Conservation (phyloP, 306 rosid species). For the Fagus sylvatica region DNA sequence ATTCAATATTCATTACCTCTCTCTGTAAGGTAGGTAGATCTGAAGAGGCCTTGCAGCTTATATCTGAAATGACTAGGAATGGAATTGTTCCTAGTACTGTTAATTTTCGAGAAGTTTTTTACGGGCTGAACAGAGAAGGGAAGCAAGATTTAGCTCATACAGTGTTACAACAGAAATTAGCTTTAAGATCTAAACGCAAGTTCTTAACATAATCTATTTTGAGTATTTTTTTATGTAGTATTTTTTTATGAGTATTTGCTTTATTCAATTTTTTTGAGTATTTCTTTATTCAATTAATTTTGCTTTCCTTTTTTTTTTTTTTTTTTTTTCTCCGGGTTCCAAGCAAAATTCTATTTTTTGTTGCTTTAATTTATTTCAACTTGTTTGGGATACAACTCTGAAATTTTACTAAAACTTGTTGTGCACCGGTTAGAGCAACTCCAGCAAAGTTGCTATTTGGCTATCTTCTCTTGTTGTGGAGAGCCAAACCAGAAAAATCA, state of each 20-base stretch:
- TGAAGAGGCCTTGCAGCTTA: slow-evolving; percentile 70
- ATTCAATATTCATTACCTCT: slow-evolving; percentile 70
- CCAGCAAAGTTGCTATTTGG: too few relatives aligned
- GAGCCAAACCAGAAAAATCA: too few relatives aligned
- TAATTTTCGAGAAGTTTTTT: slow-evolving; percentile 69
- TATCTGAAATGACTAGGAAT: slow-evolving; percentile 60
- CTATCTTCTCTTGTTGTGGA: too few relatives aligned
- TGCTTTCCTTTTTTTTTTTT: too few relatives aligned
- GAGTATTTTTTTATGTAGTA: too few relatives aligned
- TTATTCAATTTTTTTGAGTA: too few relatives aligned
- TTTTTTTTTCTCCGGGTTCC: too few relatives aligned
- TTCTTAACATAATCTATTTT: slow-evolving; percentile 28
- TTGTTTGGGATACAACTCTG: not conserved
- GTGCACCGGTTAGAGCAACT: too few relatives aligned
- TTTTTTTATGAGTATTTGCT: not conserved
- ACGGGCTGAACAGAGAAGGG: slow-evolving; percentile 82
- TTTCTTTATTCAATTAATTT: too few relatives aligned
- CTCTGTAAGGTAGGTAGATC: slow-evolving; percentile 70
- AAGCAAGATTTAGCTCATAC: slow-evolving; percentile 61
- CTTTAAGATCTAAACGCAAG: slow-evolving; percentile 61
- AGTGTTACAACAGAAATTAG: slow-evolving; percentile 60
- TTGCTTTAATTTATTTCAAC: not conserved
- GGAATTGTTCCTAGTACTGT: slow-evolving; percentile 81
- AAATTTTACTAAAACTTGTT: too few relatives aligned
- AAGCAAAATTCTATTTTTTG: too few relatives aligned